Evolutionary conservation across 257 asterid species (phyloP), one percentile per base, ranked within the genome.

Genomic region (Capsicum baccatum): DNA sequence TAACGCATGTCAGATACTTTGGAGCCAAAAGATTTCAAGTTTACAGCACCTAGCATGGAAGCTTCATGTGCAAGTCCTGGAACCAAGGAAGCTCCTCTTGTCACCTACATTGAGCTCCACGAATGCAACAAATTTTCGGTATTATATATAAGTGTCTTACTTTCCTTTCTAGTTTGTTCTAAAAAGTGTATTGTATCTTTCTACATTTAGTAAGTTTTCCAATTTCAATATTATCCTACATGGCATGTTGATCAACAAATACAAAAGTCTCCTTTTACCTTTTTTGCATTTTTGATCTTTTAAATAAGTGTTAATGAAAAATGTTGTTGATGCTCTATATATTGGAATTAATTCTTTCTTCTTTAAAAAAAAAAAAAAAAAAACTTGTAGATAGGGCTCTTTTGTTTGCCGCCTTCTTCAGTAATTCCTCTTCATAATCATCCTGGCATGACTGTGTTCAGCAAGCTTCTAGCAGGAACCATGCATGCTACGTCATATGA

Each of bases 371-470:
- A 26, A 26, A 26, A 26, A 26, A 26, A 26, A 26, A 26, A 26
- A 26, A 39, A 59, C 62, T 8, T 44, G 56, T 85, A 87, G 90
- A 83, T 87, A 47, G 88, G 90, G 83, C 83, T 87, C 4, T 87
- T 87, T 55, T 87, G 85, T 84, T 83, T 87, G 70, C 90, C 90
- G 60, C 81, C 85, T 19, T 85, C 86, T 16, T 84, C 81, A 6
- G 86, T 89, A n/a, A 89, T 89, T 81, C 91, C 91, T 12, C 89
- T 89, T 33, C 91, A 89, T 78, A 86, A 89, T 64, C 91, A 89
- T 67, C 91, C 91, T 5, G 84, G 69, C 37, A 89, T 89, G 91
- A 89, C 91, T 8, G 91, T 89, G 7, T 35, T 89, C 48, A 54
- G 86, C 85, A 89, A 89, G 86, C 87, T 89, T 67, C 86, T 89